Evolutionary conservation across 2,329 filamentous ascomycete species (phyloP).

Genomic region (Hypoxylon sp.): DNA sequence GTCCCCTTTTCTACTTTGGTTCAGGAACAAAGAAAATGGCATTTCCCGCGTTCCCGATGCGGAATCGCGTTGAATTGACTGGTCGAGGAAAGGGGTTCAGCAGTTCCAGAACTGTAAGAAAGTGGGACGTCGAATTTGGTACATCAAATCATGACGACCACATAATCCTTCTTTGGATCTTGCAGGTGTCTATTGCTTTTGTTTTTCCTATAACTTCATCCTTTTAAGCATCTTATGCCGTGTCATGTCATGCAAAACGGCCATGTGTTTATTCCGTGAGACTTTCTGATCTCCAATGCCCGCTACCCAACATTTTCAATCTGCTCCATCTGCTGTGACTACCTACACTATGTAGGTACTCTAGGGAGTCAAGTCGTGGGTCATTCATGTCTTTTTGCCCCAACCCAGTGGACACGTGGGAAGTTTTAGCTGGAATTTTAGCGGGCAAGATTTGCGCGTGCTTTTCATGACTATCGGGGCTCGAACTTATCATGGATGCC

Average conservation of each 20-base stretch:
- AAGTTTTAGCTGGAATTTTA: constrained; percentile 10
- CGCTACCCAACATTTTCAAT: neutral
- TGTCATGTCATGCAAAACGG: constrained; percentile 8
- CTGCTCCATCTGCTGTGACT: too few species aligned
- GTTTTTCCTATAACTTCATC: constrained; percentile 9
- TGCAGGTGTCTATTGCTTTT: constrained; percentile 16
- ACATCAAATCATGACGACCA: constrained; percentile 6
- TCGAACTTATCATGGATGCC: constrained; percentile 6
- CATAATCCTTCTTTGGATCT: constrained; percentile 7
- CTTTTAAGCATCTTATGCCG: constrained; percentile 15
- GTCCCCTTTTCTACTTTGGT: constrained; percentile 35
- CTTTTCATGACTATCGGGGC: constrained; percentile 5
- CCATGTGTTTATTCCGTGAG: constrained; percentile 7
- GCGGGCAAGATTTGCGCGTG: constrained; percentile 8
- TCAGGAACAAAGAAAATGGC: constrained; percentile 36
- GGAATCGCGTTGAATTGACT: constrained; percentile 32
- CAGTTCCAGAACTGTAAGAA: constrained; percentile 18
- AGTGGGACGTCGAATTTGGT: constrained; percentile 22
- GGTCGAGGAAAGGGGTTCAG: constrained; percentile 30
- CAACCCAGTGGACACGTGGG: constrained; percentile 6
- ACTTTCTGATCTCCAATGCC: neutral
- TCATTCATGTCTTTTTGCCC: neutral
- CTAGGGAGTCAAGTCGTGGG: neutral
- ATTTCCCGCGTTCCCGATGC: constrained; percentile 28
- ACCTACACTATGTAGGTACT: too few species aligned